Evolutionary conservation across 352 stramenopile genomes (phyloP), one percentile per base, ranked within the genome.

Genomic region (Globisporangium yorkense): DNA sequence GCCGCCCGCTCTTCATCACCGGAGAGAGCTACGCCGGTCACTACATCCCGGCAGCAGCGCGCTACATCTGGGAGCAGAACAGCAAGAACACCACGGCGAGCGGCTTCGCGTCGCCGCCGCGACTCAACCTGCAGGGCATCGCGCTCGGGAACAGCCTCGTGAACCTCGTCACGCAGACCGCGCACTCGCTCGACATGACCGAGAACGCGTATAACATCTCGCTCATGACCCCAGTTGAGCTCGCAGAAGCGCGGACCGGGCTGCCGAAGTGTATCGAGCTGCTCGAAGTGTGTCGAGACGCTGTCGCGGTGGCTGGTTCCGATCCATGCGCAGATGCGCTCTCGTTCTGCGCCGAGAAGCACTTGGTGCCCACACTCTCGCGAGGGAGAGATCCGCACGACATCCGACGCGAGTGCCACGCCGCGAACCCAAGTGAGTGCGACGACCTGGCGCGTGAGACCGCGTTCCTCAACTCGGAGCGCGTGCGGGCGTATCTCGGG

Each of bases 201-300:
- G 67, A 84, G 40, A 90, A 91, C 63, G 47, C 59, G 24, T 88
- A 87, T 68, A 89, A 87, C 62, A 59, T 89, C 48, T 79, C 76
- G 48, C 59, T 89, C 7, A 49, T 87, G 49, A 77, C 70, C 45
- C 51, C 53, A 3, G 67, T 18, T 0, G 35, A 75, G 18, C 27
- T 80, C 33, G 61, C 65, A 10, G 31, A 5, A 35, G 31, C 31
- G 5, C 31, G 31, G 5, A 2, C 31, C 31, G 31, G 3, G 31
- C 31, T 35, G 31, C 31, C 31, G 31, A 35, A 35, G 31, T 35
- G 31, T 2, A 35, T 35, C 31, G 31, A 35, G 31, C 8, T 35
- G 31, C 31, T 35, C 31, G 31, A 35, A 2, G 31, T 35, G 31
- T 35, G 31, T 8, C 31, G 31, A 35, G 31, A 35, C 31, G 31